These are phyloP conservation scores for Chernovozyma aurita DNA, from an alignment of 1,139 yeast genomes.

Conservation along the genomic window DNA sequence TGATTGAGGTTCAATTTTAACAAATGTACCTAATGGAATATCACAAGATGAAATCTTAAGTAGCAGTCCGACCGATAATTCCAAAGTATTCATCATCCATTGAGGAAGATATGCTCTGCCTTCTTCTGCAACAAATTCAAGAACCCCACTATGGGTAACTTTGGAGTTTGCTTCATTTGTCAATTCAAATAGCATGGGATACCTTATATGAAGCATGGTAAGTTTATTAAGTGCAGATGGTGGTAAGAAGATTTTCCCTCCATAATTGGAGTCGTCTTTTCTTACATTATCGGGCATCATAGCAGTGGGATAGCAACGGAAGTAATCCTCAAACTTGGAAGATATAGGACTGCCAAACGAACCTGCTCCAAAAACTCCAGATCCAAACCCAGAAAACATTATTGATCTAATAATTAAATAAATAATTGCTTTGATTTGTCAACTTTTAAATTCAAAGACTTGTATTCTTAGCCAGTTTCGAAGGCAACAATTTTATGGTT, in stretches of 20 bases:
- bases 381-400: conserved; percentile 47
- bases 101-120: conserved; percentile 93
- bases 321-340: conserved; percentile 65
- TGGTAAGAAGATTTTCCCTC: conserved; percentile 96
- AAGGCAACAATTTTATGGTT: neutral
- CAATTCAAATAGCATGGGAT: conserved; percentile 91
- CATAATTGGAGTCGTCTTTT: conserved; percentile 80
- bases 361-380: conserved; percentile 35
- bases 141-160: conserved; percentile 85
- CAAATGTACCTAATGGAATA: conserved; percentile 81
- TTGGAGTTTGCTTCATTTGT: conserved; percentile 56
- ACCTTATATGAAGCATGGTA: conserved; percentile 80
- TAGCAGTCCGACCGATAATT: conserved; percentile 72
- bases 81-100: conserved; percentile 90
- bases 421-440: no score
- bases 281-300: conserved; percentile 85
- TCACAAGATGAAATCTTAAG: conserved; percentile 73
- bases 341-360: conserved; percentile 27
- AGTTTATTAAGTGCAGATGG: conserved; percentile 87
- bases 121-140: conserved; percentile 96
- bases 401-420: no score
- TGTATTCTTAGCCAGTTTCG: no score
- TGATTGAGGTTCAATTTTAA: conserved; percentile 92
- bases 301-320: conserved; percentile 85
- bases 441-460: no score